Percentiles rank a stretch among this genome's conserved stretches.
phyloP scores from a whole-genome alignment of 192 early-diverging fungal genomes.

The Chytriomyces hyalinus region DNA sequence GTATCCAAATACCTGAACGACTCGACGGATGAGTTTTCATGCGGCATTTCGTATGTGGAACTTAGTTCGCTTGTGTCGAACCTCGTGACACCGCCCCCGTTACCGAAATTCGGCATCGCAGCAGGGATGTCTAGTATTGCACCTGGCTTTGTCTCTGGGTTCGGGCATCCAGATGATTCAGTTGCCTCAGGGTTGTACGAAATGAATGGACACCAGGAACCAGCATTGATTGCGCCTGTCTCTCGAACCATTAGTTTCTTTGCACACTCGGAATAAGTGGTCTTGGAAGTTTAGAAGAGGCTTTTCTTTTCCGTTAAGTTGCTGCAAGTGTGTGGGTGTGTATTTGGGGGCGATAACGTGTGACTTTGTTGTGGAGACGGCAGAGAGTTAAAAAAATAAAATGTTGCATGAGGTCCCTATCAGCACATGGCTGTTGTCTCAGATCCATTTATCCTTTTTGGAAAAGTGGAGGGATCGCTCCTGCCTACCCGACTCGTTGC shows the following conservation, averaged over 20 bases:
- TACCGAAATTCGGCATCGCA: slow-evolving; percentile 24
- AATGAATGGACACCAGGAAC: not conserved
- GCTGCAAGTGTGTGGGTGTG: too few species aligned
- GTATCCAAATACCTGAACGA: slow-evolving; percentile 8
- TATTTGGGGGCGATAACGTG: too few species aligned
- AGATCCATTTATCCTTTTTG: too few species aligned
- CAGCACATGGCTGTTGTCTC: too few species aligned
- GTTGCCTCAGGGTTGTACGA: not conserved
- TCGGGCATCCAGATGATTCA: not conserved
- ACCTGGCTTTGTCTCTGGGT: not conserved
- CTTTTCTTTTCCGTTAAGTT: too few species aligned
- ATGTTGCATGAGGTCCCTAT: too few species aligned
- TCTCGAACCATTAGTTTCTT: slow-evolving; percentile 16
- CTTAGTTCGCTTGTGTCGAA: slow-evolving; percentile 2
- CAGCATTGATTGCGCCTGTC: not conserved
- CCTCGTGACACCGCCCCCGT: slow-evolving; percentile 21
- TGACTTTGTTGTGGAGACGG: too few species aligned
- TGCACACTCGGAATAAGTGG: not conserved
- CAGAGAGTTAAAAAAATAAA: too few species aligned
- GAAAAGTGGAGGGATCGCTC: too few species aligned
- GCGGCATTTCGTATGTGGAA: slow-evolving; percentile 27
- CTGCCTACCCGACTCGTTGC: too few species aligned
- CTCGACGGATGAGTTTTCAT: slow-evolving; percentile 13
- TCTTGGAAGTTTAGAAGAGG: not conserved
- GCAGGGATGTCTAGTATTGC: not conserved